Conservation (phyloP, 2,329 filamentous ascomycete genomes). For the Laburnicola sp. region DNA sequence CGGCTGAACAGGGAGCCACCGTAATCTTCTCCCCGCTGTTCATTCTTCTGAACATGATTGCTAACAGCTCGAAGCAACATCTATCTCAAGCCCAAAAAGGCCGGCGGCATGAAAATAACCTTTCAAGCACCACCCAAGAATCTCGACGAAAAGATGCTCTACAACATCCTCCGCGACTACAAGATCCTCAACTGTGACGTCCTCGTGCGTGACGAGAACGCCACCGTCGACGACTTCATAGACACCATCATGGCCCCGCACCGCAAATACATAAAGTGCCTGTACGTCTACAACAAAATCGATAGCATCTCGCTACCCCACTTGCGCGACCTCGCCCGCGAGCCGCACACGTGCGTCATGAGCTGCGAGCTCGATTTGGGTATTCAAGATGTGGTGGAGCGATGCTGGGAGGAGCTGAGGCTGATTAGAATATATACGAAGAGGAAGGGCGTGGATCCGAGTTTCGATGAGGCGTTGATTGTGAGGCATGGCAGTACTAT, state of each 20-base stretch:
- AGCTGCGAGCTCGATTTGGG: slow-evolving; percentile 94
- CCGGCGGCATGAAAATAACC: slow-evolving; percentile 98
- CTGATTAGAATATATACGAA: slow-evolving; percentile 96
- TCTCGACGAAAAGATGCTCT: slow-evolving; percentile 96
- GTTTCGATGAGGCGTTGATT: slow-evolving; percentile 90
- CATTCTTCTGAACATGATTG: too few species aligned
- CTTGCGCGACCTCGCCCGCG: slow-evolving; percentile 85
- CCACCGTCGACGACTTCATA: slow-evolving; percentile 96
- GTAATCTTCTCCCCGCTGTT: slow-evolving; percentile 49
- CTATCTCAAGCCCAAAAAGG: slow-evolving; percentile 93
- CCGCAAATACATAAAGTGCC: slow-evolving; percentile 88
- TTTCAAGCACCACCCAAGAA: slow-evolving; percentile 87
- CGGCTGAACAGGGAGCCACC: slow-evolving; percentile 88
- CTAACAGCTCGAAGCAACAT: slow-evolving; percentile 69
- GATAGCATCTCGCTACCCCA: slow-evolving; percentile 93
- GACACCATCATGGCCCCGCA: slow-evolving; percentile 99
- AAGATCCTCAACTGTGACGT: slow-evolving; percentile 98
- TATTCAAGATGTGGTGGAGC: slow-evolving; percentile 88
- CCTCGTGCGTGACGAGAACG: slow-evolving; percentile 87
- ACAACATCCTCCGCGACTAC: slow-evolving; percentile 97
- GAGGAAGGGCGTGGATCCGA: slow-evolving; percentile 84
- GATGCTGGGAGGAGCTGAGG: slow-evolving; percentile 90
- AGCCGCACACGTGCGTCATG: slow-evolving; percentile 96
- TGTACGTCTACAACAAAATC: slow-evolving; percentile 99
- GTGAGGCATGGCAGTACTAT: slow-evolving; percentile 85